Conservation (phyloP, 768 basidiomycete species). For the Serpula lacrymans region DNA sequence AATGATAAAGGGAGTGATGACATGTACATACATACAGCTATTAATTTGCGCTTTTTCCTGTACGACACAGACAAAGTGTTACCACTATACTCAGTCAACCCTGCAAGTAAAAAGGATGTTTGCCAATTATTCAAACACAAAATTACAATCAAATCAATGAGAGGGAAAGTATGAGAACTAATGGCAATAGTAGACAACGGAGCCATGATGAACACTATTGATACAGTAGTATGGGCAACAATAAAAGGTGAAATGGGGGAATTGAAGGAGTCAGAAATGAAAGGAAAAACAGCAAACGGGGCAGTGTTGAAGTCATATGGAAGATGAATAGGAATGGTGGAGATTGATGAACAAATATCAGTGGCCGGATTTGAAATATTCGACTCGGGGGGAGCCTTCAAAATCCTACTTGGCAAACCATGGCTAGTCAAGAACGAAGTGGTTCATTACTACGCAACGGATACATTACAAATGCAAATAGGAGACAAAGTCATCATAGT, state of each 20-base stretch:
- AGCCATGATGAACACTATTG: conserved; percentile 14
- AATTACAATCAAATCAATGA: conserved; percentile 10
- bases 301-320: background rate
- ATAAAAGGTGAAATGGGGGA: conserved; percentile 1
- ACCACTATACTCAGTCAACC: conserved; percentile 7
- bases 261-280: background rate
- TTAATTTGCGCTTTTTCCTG: conserved; percentile 12
- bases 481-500: no score
- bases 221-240: conserved; percentile 2
- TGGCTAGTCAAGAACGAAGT: conserved; percentile 17
- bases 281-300: background rate
- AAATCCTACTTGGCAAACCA: conserved; percentile 14
- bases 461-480: conserved; percentile 9
- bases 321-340: background rate
- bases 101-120: background rate
- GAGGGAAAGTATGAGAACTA: conserved; percentile 9
- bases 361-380: conserved; percentile 19
- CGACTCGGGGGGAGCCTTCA: conserved; percentile 15
- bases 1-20: background rate
- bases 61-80: conserved; percentile 17
- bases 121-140: conserved; percentile 20
- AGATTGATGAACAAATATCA: background rate
- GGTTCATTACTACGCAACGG: conserved; percentile 21
- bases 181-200: conserved; percentile 13
- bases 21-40: background rate